Conservation (phyloP, 495 filamentous ascomycete species). For the Penicillium daleae region DNA sequence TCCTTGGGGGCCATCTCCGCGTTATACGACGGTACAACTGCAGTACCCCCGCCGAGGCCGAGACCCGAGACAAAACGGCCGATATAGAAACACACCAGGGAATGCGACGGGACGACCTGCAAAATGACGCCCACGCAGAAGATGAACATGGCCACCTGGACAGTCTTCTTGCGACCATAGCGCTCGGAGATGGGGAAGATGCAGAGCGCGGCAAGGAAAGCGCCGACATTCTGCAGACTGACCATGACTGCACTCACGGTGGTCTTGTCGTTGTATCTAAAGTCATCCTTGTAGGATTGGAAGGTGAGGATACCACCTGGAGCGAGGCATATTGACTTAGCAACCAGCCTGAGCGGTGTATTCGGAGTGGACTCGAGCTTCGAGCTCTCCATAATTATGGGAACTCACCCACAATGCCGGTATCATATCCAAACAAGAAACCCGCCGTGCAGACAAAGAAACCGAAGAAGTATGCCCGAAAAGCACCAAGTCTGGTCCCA, state of each 20-base stretch:
- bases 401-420: conserved; percentile 33
- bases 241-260: conserved; percentile 37
- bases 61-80: conserved; percentile 57
- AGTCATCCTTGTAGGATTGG: conserved; percentile 28
- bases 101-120: conserved; percentile 47
- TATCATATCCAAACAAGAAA: conserved; percentile 37
- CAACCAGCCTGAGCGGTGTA: neutral
- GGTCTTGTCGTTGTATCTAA: conserved; percentile 32
- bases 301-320: conserved; percentile 32
- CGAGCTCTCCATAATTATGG: neutral
- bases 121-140: conserved; percentile 51
- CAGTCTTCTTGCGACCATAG: conserved; percentile 49
- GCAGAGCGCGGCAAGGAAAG: conserved; percentile 41
- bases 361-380: neutral
- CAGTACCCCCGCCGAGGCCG: conserved; percentile 57
- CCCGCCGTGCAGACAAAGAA: conserved; percentile 34
- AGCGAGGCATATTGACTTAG: neutral
- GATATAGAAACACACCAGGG: conserved; percentile 50
- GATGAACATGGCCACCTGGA: conserved; percentile 43
- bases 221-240: conserved; percentile 34
- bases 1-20: conserved; percentile 59
- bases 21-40: conserved; percentile 57
- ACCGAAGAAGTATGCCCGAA: conserved; percentile 35
- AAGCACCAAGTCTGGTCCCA: conserved; percentile 31
- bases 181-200: conserved; percentile 45